Evolutionary conservation across 1,284 basidiomycete species (phyloP).

Genomic region (Xerocomus alliaceus): DNA sequence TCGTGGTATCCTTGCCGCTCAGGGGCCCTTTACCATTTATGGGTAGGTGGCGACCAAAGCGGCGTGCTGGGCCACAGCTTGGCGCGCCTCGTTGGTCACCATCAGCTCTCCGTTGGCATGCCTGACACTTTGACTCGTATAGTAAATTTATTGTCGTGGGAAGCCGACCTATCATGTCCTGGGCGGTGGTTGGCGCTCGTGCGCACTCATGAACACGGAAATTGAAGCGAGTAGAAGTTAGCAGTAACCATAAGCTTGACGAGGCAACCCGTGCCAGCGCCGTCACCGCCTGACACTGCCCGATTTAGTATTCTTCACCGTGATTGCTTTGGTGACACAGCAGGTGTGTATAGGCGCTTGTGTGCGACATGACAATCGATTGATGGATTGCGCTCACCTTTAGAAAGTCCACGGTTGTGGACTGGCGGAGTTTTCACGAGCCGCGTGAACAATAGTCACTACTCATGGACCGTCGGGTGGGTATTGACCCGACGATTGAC

Average conservation of each 20-base stretch:
- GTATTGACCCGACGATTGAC: slow-evolving; percentile 8
- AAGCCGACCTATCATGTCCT: not conserved
- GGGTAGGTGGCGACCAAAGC: slow-evolving; percentile 16
- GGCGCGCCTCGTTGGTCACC: not conserved
- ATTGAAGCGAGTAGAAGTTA: not conserved
- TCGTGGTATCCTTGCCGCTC: slow-evolving; percentile 11
- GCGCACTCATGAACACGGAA: not conserved
- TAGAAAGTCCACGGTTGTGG: slow-evolving; percentile 12
- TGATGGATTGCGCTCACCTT: not conserved
- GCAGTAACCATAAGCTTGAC: not conserved
- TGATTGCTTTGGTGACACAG: slow-evolving; percentile 6
- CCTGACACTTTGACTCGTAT: slow-evolving; percentile 26
- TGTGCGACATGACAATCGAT: slow-evolving; percentile 1
- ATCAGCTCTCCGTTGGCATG: not conserved
- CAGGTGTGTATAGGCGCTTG: slow-evolving; percentile 18
- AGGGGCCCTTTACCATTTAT: slow-evolving; percentile 33
- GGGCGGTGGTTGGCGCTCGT: not conserved
- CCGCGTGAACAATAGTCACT: slow-evolving; percentile 27
- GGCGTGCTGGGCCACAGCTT: slow-evolving; percentile 16
- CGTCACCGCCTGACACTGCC: slow-evolving; percentile 3
- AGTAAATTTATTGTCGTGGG: not conserved
- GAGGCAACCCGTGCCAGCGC: no score
- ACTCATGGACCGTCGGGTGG: not conserved
- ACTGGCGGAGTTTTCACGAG: slow-evolving; percentile 9
- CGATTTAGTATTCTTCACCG: not conserved